Conservation (phyloP, 2,329 filamentous ascomycete genomes). For the Fusarium tanahbumbuense region DNA sequence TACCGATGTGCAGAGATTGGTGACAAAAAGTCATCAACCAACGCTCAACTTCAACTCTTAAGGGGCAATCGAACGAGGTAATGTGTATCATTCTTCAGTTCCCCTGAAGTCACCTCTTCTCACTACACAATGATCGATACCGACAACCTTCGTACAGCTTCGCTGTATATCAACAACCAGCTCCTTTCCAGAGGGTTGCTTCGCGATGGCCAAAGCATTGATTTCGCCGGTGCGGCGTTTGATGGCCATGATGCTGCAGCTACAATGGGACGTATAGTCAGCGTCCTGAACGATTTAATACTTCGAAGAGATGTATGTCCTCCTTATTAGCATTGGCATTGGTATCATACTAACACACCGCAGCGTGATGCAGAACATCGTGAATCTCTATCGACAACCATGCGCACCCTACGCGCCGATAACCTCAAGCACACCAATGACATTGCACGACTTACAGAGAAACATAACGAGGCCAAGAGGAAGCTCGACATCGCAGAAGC, state of each 20-base stretch:
- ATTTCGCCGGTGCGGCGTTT: constrained; percentile 79
- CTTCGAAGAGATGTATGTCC: constrained; percentile 81
- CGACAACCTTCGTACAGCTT: constrained; percentile 73
- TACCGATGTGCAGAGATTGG: constrained; percentile 20
- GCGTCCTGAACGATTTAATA: constrained; percentile 93
- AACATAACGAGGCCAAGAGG: constrained; percentile 65
- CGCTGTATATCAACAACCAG: constrained; percentile 79
- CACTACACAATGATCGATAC: constrained; percentile 65
- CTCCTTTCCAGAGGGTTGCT: constrained; percentile 73
- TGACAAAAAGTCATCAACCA: constrained; percentile 24
- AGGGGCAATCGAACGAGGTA: constrained; percentile 25
- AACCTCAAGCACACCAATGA: constrained; percentile 78
- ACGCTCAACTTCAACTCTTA: constrained; percentile 11
- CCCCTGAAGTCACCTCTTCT: constrained; percentile 9
- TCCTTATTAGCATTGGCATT: not conserved
- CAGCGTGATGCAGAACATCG: constrained; percentile 91
- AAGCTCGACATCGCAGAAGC: constrained; percentile 71
- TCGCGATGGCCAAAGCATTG: constrained; percentile 77
- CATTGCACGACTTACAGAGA: constrained; percentile 68
- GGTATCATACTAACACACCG: constrained; percentile 26
- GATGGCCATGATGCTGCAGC: constrained; percentile 65
- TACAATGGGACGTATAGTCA: constrained; percentile 88
- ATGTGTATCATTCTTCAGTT: constrained; percentile 37
- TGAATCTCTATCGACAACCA: constrained; percentile 81
- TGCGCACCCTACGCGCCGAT: constrained; percentile 81